A percentile compares a stretch with the other conserved stretches of the same genome.
Conservation (phyloP, 2,329 filamentous ascomycete genomes). For the Leptographium procerum region DNA sequence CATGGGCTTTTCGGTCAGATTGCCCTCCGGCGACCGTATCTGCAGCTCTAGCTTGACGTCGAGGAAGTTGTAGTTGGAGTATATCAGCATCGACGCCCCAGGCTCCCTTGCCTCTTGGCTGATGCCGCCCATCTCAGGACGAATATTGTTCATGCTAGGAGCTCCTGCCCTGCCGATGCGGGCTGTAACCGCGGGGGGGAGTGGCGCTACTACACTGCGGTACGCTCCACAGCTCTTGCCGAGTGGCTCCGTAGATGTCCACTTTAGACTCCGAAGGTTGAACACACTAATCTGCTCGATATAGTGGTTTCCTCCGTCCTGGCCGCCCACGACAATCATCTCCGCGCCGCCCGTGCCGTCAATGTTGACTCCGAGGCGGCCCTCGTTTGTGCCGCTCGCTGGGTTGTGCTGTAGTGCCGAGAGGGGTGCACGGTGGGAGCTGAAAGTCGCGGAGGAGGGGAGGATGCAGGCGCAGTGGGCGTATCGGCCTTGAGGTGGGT, state of each 20-base stretch:
- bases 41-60: conserved; percentile 95
- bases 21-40: conserved; percentile 73
- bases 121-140: conserved; percentile 32
- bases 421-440: conserved; percentile 70
- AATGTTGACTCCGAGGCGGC: conserved; percentile 74
- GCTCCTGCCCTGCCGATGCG: conserved; percentile 52
- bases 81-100: conserved; percentile 78
- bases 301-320: conserved; percentile 96
- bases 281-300: conserved; percentile 99
- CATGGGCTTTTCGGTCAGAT: conserved; percentile 80
- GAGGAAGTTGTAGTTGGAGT: conserved; percentile 98
- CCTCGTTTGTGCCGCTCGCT: conserved; percentile 71
- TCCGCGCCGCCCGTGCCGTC: conserved; percentile 88
- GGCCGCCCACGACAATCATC: conserved; percentile 93
- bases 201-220: conserved; percentile 81
- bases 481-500: conserved; percentile 86
- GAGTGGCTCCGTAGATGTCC: conserved; percentile 79
- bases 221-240: conserved; percentile 94
- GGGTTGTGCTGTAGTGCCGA: conserved; percentile 87
- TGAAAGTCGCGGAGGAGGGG: conserved; percentile 77
- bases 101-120: conserved; percentile 44
- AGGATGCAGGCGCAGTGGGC: conserved; percentile 92
- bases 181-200: conserved; percentile 54
- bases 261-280: conserved; percentile 87
- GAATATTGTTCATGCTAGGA: conserved; percentile 23